phyloP scores from a whole-genome alignment of 1,284 basidiomycete genomes.

The Psilocybe mexicana region DNA sequence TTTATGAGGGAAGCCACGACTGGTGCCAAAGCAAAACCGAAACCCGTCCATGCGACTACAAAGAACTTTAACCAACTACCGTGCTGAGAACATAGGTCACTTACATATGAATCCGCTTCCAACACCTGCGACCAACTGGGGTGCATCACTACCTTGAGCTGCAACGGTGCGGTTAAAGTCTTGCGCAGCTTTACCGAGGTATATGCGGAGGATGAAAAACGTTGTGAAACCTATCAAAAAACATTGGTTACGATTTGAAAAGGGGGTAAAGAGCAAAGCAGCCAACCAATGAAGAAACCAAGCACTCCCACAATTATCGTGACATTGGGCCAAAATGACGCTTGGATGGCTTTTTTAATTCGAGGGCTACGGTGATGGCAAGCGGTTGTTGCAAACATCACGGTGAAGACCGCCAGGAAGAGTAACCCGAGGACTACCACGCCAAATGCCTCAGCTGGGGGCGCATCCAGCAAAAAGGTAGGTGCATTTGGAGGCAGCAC shows the following conservation, averaged over 20 bases:
- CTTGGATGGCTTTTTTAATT: slow-evolving; percentile 50
- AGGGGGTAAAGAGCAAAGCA: background rate
- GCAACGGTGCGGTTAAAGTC: slow-evolving; percentile 71
- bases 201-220: slow-evolving; percentile 75
- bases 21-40: slow-evolving; percentile 54
- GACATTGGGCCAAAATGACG: slow-evolving; percentile 55
- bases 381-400: slow-evolving; percentile 53
- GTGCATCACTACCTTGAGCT: slow-evolving; percentile 49
- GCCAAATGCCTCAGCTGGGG: slow-evolving; percentile 59
- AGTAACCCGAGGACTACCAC: slow-evolving; percentile 66
- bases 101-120: slow-evolving; percentile 77
- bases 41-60: slow-evolving; percentile 75
- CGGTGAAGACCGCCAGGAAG: slow-evolving; percentile 64
- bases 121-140: slow-evolving; percentile 60
- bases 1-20: slow-evolving; percentile 57
- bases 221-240: slow-evolving; percentile 59
- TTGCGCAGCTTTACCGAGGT: slow-evolving; percentile 75
- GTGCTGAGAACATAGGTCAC: slow-evolving; percentile 27
- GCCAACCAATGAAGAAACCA: slow-evolving; percentile 69
- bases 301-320: slow-evolving; percentile 76
- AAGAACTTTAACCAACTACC: background rate
- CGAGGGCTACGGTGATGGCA: slow-evolving; percentile 45
- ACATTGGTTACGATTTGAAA: slow-evolving; percentile 3
- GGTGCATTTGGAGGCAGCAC: slow-evolving; percentile 61
- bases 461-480: slow-evolving; percentile 55